Base-by-base conservation (phyloP, 495 filamentous ascomycete genomes). In the Jackrogersella minutella region DNA sequence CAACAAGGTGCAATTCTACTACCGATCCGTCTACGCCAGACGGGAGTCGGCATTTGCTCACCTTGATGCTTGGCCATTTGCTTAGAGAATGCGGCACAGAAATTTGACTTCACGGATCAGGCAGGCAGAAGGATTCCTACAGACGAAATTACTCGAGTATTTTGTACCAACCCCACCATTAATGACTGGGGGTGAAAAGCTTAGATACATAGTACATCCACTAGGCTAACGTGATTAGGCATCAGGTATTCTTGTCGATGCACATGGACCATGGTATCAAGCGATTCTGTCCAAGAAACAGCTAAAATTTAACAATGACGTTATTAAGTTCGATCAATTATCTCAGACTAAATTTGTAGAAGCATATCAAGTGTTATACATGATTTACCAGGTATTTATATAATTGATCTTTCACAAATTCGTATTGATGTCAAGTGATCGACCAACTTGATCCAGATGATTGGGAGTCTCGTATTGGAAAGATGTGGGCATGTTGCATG, bases 161-260 rank as follows among this genome's bases (percentile, higher is more conserved):
- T 28, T 37, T 22, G 31, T 52, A 36, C 49, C n/a, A 9, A 36
- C 49, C 49, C 49, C 49, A 52, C 26, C 19, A 36, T 36, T 52
- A 37, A 16, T 49, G 62, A 46, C 53, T 39, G 39, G 63, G 62
- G 64, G 46, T 41, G 43, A 21, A 36, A 34, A 13, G 28, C 36
- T 52, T 11, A 2, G n/a, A 37, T 4, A 56, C 60, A 53, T 10
- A 28, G 53, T 19, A 68, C 26, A 30, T 43, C 36, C 19, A 2
- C 19, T 41, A 33, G 26, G 17, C 24, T n/a, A 8, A 8, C 41
- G 16, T n/a, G 4, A 44, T 7, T 44, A 11, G 9, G 2, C 13
- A 10, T 4, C 33, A 11, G 19, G 3, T 22, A 44, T 5, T 9
- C 5, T 19, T 7, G 2, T 19, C 16, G 40, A 40, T 54, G 36